Base-by-base conservation (phyloP, 2,329 filamentous ascomycete genomes). In the Fusarium nelsonii region DNA sequence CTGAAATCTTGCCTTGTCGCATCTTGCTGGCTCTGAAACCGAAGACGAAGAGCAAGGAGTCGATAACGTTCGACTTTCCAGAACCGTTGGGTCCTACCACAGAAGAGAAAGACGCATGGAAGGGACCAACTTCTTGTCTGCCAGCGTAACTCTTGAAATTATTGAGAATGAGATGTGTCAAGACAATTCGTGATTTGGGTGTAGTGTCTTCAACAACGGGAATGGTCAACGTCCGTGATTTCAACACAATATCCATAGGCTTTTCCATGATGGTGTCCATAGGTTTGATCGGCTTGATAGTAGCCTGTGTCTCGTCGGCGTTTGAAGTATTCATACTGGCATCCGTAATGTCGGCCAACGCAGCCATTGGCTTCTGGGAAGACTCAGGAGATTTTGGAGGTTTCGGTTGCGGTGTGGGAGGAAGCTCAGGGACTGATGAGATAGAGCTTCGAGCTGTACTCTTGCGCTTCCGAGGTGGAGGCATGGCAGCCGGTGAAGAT, bases 91-190 rank as follows among this genome's bases (percentile, higher is more conserved):
- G 96, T 1, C 96, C 97, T 11, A 99, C 96, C 3, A 99, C 96
- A 0, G 96, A 97, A 2, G 96, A 97, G 81, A 99, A 99, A 0
- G 96, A 99, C 3, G 93, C 88, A 78, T 99, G 96, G 78, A 99
- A 99, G 0, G 96, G 96, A 0, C 96, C 96, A 62, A 99, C 96
- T 81, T 97, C 91, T 79, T 99, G 96, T 65, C 92, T 86, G 6
- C 96, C 96, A 16, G 96, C 96, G 78, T 99, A 99, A 82, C 95
- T 98, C 83, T 99, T 99, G 88, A 99, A 99, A 80, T 99, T 99
- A 70, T 89, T 97, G 72, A 99, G 85, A 63, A 97, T 90, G 49
- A 99, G 84, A 77, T 97, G 93, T 18, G 93, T 96, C 70, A 99
- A 95, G 55, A 98, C 95, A 69, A 96, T 94, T 54, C 96, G 91